Evolutionary conservation across 352 stramenopile genomes (phyloP).

Genomic region (Elongisporangium senticosum): DNA sequence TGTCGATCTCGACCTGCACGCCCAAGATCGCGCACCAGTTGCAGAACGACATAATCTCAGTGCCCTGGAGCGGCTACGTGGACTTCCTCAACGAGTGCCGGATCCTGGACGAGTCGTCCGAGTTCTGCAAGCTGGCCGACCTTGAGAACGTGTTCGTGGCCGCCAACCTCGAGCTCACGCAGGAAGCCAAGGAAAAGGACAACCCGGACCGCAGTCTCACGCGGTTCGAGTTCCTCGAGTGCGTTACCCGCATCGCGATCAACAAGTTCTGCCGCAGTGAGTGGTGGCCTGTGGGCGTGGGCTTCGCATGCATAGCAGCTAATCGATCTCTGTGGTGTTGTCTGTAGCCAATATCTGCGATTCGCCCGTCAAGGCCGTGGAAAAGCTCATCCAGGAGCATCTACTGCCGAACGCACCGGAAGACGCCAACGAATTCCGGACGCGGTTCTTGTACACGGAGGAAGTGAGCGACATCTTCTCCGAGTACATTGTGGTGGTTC

Average conservation of each 20-base stretch:
- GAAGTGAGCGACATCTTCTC: slow-evolving; percentile 69
- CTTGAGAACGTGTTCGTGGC: slow-evolving; percentile 80
- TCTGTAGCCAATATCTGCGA: slow-evolving; percentile 53
- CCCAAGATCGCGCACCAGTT: slow-evolving; percentile 40
- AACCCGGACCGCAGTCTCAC: slow-evolving; percentile 75
- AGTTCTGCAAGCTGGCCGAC: slow-evolving; percentile 60
- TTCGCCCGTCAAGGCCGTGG: slow-evolving; percentile 56
- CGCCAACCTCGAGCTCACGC: slow-evolving; percentile 70
- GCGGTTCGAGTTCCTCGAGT: slow-evolving; percentile 75
- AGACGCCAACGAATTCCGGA: slow-evolving; percentile 68
- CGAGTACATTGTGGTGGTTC: slow-evolving; percentile 65
- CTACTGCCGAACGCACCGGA: slow-evolving; percentile 37
- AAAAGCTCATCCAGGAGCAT: slow-evolving; percentile 63
- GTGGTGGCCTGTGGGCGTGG: slow-evolving; percentile 5
- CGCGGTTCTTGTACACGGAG: slow-evolving; percentile 68
- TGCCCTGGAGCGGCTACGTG: slow-evolving; percentile 67
- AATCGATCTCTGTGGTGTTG: slow-evolving; percentile 2
- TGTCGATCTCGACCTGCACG: slow-evolving; percentile 23
- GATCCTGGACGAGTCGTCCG: slow-evolving; percentile 63
- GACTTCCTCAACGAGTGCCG: slow-evolving; percentile 57
- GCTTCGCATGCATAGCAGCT: background rate
- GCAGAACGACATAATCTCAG: slow-evolving; percentile 60
- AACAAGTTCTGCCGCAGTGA: slow-evolving; percentile 74
- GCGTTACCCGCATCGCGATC: slow-evolving; percentile 67
- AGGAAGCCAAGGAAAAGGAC: slow-evolving; percentile 75